Conservation (phyloP, 1,139 yeast genomes). For the Saccharomyces pastorianus region DNA sequence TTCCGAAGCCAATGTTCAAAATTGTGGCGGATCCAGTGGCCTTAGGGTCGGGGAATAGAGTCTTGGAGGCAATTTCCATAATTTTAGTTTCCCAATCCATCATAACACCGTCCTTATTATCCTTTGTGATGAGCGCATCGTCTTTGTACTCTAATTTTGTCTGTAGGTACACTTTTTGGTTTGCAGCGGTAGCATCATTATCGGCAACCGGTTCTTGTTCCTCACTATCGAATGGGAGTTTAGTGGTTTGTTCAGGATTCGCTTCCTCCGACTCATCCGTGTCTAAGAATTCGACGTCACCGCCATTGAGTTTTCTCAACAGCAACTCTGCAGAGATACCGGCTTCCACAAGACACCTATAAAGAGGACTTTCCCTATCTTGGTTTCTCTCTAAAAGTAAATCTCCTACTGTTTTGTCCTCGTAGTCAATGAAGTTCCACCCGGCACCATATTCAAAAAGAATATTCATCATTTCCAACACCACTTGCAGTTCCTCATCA, state of each 20-base stretch:
- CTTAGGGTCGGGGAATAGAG: constrained; percentile 43
- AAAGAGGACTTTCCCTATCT: constrained; percentile 28
- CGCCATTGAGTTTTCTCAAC: constrained; percentile 62
- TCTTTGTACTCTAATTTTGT: constrained; percentile 65
- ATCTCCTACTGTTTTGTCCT: constrained; percentile 73
- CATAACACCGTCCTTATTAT: constrained; percentile 85
- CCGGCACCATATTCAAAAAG: constrained; percentile 89
- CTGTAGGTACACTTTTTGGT: constrained; percentile 56
- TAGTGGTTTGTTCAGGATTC: constrained; percentile 13
- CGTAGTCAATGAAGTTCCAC: constrained; percentile 67
- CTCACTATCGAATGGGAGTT: constrained; percentile 15
- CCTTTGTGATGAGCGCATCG: constrained; percentile 63
- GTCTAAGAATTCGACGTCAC: constrained; percentile 42
- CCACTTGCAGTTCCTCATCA: constrained; percentile 40
- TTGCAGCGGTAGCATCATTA: constrained; percentile 50
- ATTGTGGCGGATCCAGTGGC: constrained; percentile 41
- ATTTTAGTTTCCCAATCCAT: constrained; percentile 91
- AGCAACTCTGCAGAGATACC: constrained; percentile 87
- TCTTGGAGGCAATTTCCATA: constrained; percentile 72
- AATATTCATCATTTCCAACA: constrained; percentile 49
- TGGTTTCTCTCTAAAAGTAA: constrained; percentile 47
- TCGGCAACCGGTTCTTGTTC: constrained; percentile 9
- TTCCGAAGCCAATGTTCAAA: constrained; percentile 87
- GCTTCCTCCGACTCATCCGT: constrained; percentile 18
- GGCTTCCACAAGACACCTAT: constrained; percentile 62